phyloP scores from a whole-genome alignment of 768 basidiomycete species.

The Inosperma sp. region DNA sequence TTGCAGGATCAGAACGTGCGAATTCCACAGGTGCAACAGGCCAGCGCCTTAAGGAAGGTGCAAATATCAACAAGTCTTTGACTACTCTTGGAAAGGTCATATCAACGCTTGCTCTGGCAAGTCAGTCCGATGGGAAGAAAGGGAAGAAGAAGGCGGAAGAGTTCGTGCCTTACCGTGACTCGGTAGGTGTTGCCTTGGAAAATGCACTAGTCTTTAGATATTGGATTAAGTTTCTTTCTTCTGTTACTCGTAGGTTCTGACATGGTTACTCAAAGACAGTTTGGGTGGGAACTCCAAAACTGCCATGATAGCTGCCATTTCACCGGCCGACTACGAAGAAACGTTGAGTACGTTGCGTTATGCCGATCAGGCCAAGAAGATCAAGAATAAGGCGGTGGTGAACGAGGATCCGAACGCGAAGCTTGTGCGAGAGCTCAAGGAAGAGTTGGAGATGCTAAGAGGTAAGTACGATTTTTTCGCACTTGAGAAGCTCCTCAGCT shows the following conservation, averaged over 20 bases:
- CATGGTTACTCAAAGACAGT: constrained; percentile 97
- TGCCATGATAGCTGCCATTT: constrained; percentile 98
- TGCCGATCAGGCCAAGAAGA: constrained; percentile 99
- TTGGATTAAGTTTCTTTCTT: constrained; percentile 12
- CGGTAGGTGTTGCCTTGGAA: constrained; percentile 48
- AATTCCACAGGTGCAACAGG: constrained; percentile 98
- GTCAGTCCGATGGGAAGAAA: constrained; percentile 66
- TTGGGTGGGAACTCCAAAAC: constrained; percentile 97
- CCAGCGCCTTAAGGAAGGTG: constrained; percentile 92
- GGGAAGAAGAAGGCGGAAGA: constrained; percentile 89
- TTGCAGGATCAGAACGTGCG: constrained; percentile 95
- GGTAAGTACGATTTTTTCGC: constrained; percentile 43
- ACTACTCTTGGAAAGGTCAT: constrained; percentile 99
- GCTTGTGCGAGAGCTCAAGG: constrained; percentile 97
- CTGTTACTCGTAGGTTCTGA: constrained; percentile 63
- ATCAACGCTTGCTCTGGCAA: constrained; percentile 76
- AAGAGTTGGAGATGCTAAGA: constrained; percentile 91
- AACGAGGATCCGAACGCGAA: constrained; percentile 99
- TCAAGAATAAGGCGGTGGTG: constrained; percentile 98
- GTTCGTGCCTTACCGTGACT: constrained; percentile 96
- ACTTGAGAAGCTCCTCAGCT: constrained; percentile 13
- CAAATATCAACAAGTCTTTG: constrained; percentile 97
- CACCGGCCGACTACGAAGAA: constrained; percentile 98
- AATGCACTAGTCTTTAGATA: neutral
- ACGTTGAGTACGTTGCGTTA: constrained; percentile 95